These are phyloP conservation scores for Colletotrichum chrysophilum DNA, from an alignment of 2,329 filamentous ascomycete genomes.

Conservation along the genomic window DNA sequence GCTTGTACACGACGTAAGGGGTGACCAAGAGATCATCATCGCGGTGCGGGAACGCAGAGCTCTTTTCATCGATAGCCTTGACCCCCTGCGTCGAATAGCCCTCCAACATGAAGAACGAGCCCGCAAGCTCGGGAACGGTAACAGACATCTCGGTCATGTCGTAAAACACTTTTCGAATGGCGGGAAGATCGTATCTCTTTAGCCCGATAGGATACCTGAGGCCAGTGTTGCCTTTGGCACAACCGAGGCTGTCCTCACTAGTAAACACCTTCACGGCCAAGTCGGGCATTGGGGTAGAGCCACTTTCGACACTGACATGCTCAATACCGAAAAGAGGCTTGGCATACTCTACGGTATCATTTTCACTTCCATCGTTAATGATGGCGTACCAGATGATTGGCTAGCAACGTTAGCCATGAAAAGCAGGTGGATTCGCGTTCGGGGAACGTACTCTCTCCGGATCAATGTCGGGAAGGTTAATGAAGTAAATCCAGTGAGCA, in stretches of 20 bases:
- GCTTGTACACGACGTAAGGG: slow-evolving; percentile 31
- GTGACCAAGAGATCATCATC: slow-evolving; percentile 35
- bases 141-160: slow-evolving; percentile 38
- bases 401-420: slow-evolving; percentile 20
- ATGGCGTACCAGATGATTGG: slow-evolving; percentile 45
- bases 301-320: slow-evolving; percentile 33
- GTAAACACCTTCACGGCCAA: slow-evolving; percentile 46
- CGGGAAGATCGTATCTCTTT: slow-evolving; percentile 34
- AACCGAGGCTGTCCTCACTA: slow-evolving; percentile 36
- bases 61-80: slow-evolving; percentile 33
- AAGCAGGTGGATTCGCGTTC: neutral
- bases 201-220: slow-evolving; percentile 49
- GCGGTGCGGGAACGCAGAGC: slow-evolving; percentile 44
- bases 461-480: slow-evolving; percentile 34
- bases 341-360: slow-evolving; percentile 41
- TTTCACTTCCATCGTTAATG: slow-evolving; percentile 41
- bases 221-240: slow-evolving; percentile 45
- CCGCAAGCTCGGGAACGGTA: slow-evolving; percentile 30
- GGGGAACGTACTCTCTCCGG: slow-evolving; percentile 34
- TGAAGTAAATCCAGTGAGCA: slow-evolving; percentile 35
- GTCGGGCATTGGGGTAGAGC: slow-evolving; percentile 44
- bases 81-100: slow-evolving; percentile 33
- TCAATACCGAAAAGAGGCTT: slow-evolving; percentile 45
- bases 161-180: slow-evolving; percentile 31
- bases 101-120: slow-evolving; percentile 22